These are phyloP conservation scores for Gynochthodes officinalis DNA, from an alignment of 257 asterid genomes.

Conservation along the genomic window DNA sequence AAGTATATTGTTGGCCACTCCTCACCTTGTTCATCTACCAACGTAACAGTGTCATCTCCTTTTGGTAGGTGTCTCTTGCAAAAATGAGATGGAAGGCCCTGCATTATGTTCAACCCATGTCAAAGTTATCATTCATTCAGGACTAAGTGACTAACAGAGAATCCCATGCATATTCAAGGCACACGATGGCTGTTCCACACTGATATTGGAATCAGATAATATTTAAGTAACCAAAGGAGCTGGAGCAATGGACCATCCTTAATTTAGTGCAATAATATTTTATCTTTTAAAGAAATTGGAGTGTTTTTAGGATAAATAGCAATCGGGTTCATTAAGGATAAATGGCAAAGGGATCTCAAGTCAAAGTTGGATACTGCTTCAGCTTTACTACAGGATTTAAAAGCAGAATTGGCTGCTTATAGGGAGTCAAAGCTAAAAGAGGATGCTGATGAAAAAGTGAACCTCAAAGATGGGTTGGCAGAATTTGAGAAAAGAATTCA, in stretches of 20 bases:
- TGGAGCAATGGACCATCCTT: too few species aligned
- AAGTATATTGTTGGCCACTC: slow-evolving; percentile 71
- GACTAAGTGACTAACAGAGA: neutral
- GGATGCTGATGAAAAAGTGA: slow-evolving; percentile 38
- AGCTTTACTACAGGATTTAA: slow-evolving; percentile 50
- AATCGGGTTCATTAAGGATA: too few species aligned
- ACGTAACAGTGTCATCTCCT: slow-evolving; percentile 42
- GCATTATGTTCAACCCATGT: slow-evolving; percentile 16
- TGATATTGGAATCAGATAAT: neutral
- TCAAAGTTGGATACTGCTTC: slow-evolving; percentile 62
- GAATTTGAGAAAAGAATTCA: slow-evolving; percentile 51
- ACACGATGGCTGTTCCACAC: neutral
- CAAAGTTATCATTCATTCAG: neutral
- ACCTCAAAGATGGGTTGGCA: slow-evolving; percentile 26
- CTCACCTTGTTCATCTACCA: slow-evolving; percentile 68
- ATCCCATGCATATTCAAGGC: neutral
- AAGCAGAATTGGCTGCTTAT: slow-evolving; percentile 74
- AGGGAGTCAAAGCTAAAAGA: slow-evolving; percentile 51
- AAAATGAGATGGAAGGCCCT: slow-evolving; percentile 70
- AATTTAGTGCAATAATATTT: neutral
- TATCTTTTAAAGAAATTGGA: neutral
- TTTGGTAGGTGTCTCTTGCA: slow-evolving; percentile 64
- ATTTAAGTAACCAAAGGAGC: neutral
- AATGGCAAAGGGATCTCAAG: slow-evolving; percentile 62
- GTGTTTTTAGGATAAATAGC: neutral